Conservation (phyloP, 1,139 yeast species). For the Yamadazyma membranifaciens region DNA sequence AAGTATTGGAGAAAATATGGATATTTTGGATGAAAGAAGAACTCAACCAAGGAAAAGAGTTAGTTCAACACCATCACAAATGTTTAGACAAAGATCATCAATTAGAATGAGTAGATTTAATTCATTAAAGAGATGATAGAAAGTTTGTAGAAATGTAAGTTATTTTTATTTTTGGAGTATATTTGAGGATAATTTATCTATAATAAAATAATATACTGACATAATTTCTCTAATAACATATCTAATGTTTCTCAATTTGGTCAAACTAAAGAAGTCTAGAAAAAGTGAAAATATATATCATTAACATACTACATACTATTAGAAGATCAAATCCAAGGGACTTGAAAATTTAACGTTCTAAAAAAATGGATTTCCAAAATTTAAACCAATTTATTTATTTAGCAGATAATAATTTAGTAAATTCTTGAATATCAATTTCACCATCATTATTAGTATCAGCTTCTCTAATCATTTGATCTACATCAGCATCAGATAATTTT, state of each 20-base stretch:
- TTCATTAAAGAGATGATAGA: constrained; percentile 18
- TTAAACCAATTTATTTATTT: constrained; percentile 22
- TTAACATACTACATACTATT: constrained; percentile 1
- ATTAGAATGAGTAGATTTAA: constrained; percentile 23
- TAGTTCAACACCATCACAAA: constrained; percentile 21
- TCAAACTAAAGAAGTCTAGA: too few species aligned
- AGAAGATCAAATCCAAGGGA: not conserved
- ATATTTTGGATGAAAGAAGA: constrained; percentile 24
- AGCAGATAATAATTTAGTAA: constrained; percentile 71
- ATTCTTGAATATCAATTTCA: constrained; percentile 93
- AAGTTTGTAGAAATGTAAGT: not conserved
- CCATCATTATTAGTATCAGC: constrained; percentile 97
- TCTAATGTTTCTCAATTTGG: too few species aligned
- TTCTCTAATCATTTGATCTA: constrained; percentile 93
- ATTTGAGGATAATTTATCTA: too few species aligned
- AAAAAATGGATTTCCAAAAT: too few species aligned
- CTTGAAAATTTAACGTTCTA: too few species aligned
- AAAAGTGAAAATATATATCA: not conserved
- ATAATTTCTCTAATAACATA: too few species aligned
- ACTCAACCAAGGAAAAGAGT: constrained; percentile 31
- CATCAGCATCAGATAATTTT: constrained; percentile 91
- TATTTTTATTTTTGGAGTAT: not conserved
- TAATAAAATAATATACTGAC: too few species aligned
- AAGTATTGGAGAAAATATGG: constrained; percentile 10
- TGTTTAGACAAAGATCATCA: constrained; percentile 19